Conservation (phyloP, 169 alveolate species). For the Condylostoma magnum region DNA sequence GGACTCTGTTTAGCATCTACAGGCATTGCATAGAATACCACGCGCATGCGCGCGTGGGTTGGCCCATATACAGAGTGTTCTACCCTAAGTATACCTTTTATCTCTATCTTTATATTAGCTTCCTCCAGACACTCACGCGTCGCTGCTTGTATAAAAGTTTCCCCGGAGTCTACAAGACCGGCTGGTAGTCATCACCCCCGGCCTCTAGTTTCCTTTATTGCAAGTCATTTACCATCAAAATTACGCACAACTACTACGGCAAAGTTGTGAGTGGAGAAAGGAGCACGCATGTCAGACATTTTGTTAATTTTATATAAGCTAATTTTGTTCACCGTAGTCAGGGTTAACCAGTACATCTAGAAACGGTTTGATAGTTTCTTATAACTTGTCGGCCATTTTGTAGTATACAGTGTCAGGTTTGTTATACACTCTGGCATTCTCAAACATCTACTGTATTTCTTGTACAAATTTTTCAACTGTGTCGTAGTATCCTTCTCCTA, state of each 20-base stretch:
- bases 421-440: constrained; percentile 94
- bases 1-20: constrained; percentile 47
- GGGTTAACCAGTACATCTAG: constrained; percentile 46
- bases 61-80: constrained; percentile 43
- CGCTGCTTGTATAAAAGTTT: constrained; percentile 59
- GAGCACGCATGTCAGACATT: background rate
- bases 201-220: constrained; percentile 59
- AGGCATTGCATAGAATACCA: constrained; percentile 71
- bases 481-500: constrained; percentile 83
- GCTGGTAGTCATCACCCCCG: constrained; percentile 83
- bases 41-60: constrained; percentile 44
- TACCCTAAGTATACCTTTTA: constrained; percentile 60
- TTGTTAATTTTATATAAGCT: background rate
- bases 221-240: constrained; percentile 48
- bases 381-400: constrained; percentile 95
- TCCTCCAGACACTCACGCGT: constrained; percentile 67
- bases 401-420: constrained; percentile 93
- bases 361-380: constrained; percentile 90
- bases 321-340: too few relatives aligned
- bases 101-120: constrained; percentile 51
- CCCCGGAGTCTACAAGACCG: constrained; percentile 73
- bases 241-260: constrained; percentile 52
- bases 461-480: constrained; percentile 87
- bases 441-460: constrained; percentile 94
- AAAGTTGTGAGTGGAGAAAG: constrained; percentile 30